Evolutionary conservation across 1,284 basidiomycete species (phyloP).

Genomic region (Sanghuangporus weigelae): DNA sequence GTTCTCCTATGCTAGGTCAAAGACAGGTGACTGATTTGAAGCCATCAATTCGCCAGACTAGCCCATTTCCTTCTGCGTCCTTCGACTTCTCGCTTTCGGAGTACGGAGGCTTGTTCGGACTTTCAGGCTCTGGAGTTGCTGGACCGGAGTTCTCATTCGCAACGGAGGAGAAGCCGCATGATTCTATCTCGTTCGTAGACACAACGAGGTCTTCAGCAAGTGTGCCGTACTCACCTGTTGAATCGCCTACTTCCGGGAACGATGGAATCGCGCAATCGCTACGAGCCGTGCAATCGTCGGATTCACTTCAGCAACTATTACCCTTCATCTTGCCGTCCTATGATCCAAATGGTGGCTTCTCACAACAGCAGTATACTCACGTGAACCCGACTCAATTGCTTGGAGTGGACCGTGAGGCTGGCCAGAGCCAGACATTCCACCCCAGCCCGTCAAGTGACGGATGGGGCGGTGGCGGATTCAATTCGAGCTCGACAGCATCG

Average conservation of each 20-base stretch:
- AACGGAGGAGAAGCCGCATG: conserved; percentile 13
- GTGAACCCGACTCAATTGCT: conserved; percentile 74
- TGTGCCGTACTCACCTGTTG: conserved; percentile 15
- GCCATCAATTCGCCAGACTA: conserved; percentile 24
- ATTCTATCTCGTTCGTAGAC: conserved; percentile 7
- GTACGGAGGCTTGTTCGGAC: conserved; percentile 68
- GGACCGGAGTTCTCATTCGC: conserved; percentile 10
- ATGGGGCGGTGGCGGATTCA: conserved; percentile 57
- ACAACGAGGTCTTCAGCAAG: conserved; percentile 11
- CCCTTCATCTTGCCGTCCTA: conserved; percentile 42
- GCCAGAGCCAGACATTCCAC: conserved; percentile 50
- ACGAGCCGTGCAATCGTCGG: conserved; percentile 41
- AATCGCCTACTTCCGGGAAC: conserved; percentile 19
- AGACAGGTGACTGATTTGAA: conserved; percentile 28
- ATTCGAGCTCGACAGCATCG: conserved; percentile 63
- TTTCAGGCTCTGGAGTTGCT: conserved; percentile 4
- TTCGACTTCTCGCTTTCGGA: conserved; percentile 73
- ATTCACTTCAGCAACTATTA: conserved; percentile 50
- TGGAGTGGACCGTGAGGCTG: conserved; percentile 40
- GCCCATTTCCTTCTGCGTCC: conserved; percentile 63
- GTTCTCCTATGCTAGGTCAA: conserved; percentile 28
- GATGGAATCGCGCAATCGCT: conserved; percentile 50
- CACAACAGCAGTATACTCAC: conserved; percentile 65
- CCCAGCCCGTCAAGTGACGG: conserved; percentile 77
- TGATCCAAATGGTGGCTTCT: conserved; percentile 23